Percentiles rank a stretch among this genome's conserved stretches.
These are phyloP conservation scores for Colletotrichum graminicola DNA, from an alignment of 2,329 filamentous ascomycete genomes.

Conservation along the genomic window DNA sequence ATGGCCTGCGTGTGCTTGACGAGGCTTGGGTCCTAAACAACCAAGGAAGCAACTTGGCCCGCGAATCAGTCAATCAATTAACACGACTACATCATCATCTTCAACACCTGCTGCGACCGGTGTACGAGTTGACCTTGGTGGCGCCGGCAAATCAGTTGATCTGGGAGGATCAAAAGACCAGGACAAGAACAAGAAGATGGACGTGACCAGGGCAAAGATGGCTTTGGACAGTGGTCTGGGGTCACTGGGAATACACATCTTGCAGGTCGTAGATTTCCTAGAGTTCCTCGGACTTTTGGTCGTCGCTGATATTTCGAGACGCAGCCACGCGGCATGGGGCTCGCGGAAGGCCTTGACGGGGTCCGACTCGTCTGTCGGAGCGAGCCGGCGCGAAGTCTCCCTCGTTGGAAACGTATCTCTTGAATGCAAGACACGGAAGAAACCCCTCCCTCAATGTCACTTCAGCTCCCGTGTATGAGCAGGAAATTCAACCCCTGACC, in stretches of 20 bases:
- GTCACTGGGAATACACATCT: too few species aligned
- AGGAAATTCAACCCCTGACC: not conserved
- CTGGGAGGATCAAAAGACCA: too few species aligned
- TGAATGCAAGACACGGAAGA: not conserved
- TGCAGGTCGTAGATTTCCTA: not conserved
- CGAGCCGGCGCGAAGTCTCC: not conserved
- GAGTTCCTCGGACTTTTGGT: not conserved
- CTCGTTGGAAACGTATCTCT: not conserved
- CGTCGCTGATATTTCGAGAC: not conserved
- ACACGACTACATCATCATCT: too few species aligned
- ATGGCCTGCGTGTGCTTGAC: not conserved
- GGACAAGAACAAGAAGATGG: too few species aligned
- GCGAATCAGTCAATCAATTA: too few species aligned
- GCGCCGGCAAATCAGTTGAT: too few species aligned
- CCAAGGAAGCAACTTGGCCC: too few species aligned
- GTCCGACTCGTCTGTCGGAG: not conserved
- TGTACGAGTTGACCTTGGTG: too few species aligned
- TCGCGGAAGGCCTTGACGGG: not conserved
- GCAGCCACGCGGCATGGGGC: too few species aligned
- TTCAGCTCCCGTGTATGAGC: not conserved
- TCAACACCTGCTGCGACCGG: too few species aligned
- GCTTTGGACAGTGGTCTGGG: not conserved
- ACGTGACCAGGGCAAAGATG: too few species aligned
- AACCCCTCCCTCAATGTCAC: not conserved
- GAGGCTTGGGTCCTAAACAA: not conserved